phyloP scores from a whole-genome alignment of 805 yeast genomes.

The Wickerhamomyces strasburgensis region DNA sequence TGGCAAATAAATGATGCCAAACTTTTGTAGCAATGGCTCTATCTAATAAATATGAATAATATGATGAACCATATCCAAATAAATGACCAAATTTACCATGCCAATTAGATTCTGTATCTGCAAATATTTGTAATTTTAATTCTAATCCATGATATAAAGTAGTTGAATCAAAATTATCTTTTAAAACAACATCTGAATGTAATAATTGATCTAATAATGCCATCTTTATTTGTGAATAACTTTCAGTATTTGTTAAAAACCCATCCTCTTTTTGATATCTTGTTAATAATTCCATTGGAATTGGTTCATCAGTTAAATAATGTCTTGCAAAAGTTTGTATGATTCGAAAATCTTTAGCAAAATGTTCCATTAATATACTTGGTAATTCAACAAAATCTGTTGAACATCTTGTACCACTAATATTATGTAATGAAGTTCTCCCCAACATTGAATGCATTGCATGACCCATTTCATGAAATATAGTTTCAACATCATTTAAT shows the following conservation, averaged over 20 bases:
- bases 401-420: constrained; percentile 91
- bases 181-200: constrained; percentile 42
- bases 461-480: constrained; percentile 98
- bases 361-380: constrained; percentile 92
- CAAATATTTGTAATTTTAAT: constrained; percentile 50
- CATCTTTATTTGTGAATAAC: constrained; percentile 84
- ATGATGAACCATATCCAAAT: constrained; percentile 89
- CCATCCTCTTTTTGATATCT: constrained; percentile 47
- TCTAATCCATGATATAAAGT: constrained; percentile 65
- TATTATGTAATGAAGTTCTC: constrained; percentile 81
- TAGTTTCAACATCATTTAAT: constrained; percentile 80
- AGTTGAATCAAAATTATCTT: constrained; percentile 48
- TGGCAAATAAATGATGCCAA: constrained; percentile 67
- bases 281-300: constrained; percentile 46
- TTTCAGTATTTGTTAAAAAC: constrained; percentile 62
- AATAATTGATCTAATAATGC: constrained; percentile 81
- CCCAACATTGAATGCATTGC: constrained; percentile 98
- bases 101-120: constrained; percentile 75
- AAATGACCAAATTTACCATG: constrained; percentile 93
- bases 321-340: constrained; percentile 69
- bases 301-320: constrained; percentile 51
- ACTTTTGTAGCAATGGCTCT: constrained; percentile 86
- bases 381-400: constrained; percentile 97
- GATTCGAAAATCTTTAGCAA: constrained; percentile 78
- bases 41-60: constrained; percentile 87